A percentile compares a stretch with the other conserved stretches of the same genome.
Evolutionary conservation across 768 basidiomycete genomes (phyloP).

Genomic region (Russula abietina): DNA sequence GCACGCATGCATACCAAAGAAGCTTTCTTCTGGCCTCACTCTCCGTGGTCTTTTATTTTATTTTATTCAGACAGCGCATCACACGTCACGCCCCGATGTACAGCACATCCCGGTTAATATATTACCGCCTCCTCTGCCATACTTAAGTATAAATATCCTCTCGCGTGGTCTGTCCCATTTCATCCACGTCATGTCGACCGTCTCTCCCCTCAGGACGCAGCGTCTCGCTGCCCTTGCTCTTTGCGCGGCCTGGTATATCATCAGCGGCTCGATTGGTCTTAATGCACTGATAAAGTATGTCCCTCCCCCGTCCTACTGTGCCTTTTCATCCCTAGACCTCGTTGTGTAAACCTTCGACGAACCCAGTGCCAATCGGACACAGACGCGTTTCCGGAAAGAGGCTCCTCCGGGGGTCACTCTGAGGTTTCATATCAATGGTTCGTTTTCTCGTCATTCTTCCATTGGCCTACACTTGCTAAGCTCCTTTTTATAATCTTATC

Average conservation of each 20-base stretch:
- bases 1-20: constrained; percentile 6
- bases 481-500: not conserved
- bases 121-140: not conserved
- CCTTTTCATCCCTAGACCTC: not conserved
- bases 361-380: constrained; percentile 15
- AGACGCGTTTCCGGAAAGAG: constrained; percentile 5
- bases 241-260: constrained; percentile 30
- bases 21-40: not conserved
- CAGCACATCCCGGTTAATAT: not conserved
- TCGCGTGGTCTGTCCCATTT: not conserved
- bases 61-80: not conserved
- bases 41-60: not conserved
- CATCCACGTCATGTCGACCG: constrained; percentile 7
- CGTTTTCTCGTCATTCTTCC: constrained; percentile 9
- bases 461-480: constrained; percentile 20
- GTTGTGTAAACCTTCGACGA: not conserved
- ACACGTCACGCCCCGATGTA: not conserved
- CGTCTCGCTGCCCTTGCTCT: constrained; percentile 31
- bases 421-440: constrained; percentile 20
- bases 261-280: constrained; percentile 30
- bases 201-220: constrained; percentile 17
- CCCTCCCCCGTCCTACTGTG: not conserved
- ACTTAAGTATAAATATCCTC: constrained; percentile 5
- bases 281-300: constrained; percentile 33
- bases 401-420: constrained; percentile 20